Base-by-base conservation (phyloP, 192 early-diverging fungal species). In the Backusella circina region DNA sequence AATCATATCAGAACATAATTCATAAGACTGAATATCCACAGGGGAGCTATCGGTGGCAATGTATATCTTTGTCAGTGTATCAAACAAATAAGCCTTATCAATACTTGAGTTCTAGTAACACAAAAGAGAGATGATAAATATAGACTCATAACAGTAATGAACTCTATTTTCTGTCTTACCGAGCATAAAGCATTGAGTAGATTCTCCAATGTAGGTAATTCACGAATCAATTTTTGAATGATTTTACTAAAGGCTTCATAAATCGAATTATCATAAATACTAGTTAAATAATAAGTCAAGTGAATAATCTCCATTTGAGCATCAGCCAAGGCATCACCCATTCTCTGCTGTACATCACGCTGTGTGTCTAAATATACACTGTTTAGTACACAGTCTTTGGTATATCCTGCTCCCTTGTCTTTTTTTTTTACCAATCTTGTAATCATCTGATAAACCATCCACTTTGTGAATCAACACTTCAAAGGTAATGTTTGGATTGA, bases 381-480 rank as follows among this genome's bases (percentile, higher is more conserved):
- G 7, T 51, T 61, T 26, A 61, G 12, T 61, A 2, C 21, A 61
- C 15, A n/a, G n/a, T n/a, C n/a, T n/a, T n/a, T n/a, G n/a, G n/a
- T n/a, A n/a, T 32, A 2, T 30, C 8, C 12, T 31, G 30, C 18
- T 5, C 2, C 2, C 21, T 18, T 18, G 6, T 26, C 10, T 1
- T 61, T 3, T 13, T 61, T 10, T 12, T 80, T 35, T 81, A 94
- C 93, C 95, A 85, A 95, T 91, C 87, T 97, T 96, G 82, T 94
- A 93, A 75, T 99, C 97, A 76, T 98, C 96, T 0, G 93, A 94
- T 51, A 99, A 84, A 33, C 95, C 95, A 75, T 99, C 97, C 2
- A 97, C 93, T 86, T 99, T 99, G 86, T 99, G 95, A 67, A 99
- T 92, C 70, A 99, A 93, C 7, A 99, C 92, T 79, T 98, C 96